These are phyloP conservation scores for Silybum marianum DNA, from an alignment of 129 eudicot species.

Conservation along the genomic window DNA sequence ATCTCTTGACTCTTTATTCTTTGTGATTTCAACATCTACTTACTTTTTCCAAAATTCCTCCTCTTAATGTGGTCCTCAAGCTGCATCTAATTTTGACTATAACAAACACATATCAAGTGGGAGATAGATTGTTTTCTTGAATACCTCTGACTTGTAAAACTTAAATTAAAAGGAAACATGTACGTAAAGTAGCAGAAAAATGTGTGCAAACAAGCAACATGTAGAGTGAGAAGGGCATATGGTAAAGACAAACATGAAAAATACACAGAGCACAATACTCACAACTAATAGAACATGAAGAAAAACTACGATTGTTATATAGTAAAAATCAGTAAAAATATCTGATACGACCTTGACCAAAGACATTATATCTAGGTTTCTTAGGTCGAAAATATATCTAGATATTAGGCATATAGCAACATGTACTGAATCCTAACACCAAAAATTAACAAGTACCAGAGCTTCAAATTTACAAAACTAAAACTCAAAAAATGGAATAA, in stretches of 20 bases:
- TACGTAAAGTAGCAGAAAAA: neutral
- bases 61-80: slow-evolving; percentile 28
- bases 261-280: neutral
- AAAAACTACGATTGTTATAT: neutral
- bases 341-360: neutral
- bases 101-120: neutral
- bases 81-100: slow-evolving; percentile 16
- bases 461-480: neutral
- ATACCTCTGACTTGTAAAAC: neutral
- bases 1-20: slow-evolving; percentile 25
- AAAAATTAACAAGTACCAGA: neutral
- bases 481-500: neutral
- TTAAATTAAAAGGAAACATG: neutral
- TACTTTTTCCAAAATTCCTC: slow-evolving; percentile 13
- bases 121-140: neutral
- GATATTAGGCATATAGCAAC: neutral
- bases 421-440: neutral
- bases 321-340: neutral
- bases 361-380: neutral
- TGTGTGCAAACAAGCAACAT: neutral
- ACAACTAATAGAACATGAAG: neutral
- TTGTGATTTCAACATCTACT: slow-evolving; percentile 17
- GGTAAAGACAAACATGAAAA: neutral
- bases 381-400: neutral
- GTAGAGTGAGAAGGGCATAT: neutral